Conservation (phyloP, 1,284 basidiomycete species). For the Marasmius tenuissimus region DNA sequence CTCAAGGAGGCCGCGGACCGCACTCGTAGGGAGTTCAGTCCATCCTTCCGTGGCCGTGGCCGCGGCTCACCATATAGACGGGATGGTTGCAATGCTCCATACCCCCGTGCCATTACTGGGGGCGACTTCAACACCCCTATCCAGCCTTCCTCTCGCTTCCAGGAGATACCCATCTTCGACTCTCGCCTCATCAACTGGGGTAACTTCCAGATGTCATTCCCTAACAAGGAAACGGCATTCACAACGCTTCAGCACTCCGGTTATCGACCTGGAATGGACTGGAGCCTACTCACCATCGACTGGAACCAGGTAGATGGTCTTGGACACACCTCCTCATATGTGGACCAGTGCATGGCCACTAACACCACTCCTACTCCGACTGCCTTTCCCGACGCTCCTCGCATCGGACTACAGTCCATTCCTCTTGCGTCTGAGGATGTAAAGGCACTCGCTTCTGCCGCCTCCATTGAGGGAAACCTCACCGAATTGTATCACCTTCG, state of each 20-base stretch:
- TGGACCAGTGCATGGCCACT: background rate
- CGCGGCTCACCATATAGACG: background rate
- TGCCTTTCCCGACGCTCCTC: background rate
- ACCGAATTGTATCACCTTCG: background rate
- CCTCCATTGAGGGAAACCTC: no score
- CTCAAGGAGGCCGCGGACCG: background rate
- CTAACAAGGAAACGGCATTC: background rate
- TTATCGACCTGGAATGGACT: background rate
- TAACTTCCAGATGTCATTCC: background rate
- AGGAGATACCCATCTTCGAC: background rate
- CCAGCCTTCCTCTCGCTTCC: no score
- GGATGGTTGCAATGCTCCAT: background rate
- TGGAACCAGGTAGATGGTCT: background rate
- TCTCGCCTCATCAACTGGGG: background rate
- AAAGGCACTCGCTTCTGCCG: background rate
- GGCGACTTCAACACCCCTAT: background rate
- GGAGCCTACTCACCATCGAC: background rate
- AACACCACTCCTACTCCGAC: background rate
- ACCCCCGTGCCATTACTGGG: background rate
- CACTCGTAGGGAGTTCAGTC: background rate
- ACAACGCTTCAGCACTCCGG: background rate
- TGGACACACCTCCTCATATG: background rate
- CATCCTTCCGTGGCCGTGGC: background rate
- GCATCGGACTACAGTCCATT: background rate
- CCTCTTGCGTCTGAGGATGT: background rate